Percentiles rank a stretch among this genome's conserved stretches.
phyloP scores from a whole-genome alignment of 75 land plant species.

The Sequoiadendron giganteum region DNA sequence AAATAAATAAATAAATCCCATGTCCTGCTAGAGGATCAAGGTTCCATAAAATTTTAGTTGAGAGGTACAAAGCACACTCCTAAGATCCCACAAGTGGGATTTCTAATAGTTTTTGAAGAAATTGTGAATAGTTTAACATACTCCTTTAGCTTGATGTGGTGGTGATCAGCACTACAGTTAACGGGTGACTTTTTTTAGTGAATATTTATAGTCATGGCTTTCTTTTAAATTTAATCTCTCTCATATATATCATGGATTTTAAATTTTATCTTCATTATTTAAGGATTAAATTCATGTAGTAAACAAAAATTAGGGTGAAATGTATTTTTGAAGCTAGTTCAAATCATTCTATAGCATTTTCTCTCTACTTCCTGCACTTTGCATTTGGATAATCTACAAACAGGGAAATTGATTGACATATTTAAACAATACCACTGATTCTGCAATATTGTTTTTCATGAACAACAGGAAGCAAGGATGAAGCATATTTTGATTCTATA shows the following conservation, averaged over 20 bases:
- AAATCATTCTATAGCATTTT: neutral
- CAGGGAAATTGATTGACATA: neutral
- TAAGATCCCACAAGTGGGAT: neutral
- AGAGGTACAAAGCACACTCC: neutral
- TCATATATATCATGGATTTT: neutral
- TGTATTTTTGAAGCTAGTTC: neutral
- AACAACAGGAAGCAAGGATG: constrained; percentile 47
- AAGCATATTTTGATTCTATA: constrained; percentile 42
- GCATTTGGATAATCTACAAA: neutral
- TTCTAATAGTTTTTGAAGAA: neutral
- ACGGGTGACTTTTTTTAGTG: neutral
- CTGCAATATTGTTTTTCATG: neutral
- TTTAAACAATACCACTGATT: constrained; percentile 2
- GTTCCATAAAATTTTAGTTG: neutral
- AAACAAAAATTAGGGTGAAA: neutral
- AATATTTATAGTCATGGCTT: neutral
- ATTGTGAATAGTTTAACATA: neutral
- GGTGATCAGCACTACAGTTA: neutral
- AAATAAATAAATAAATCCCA: neutral
- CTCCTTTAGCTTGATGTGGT: neutral
- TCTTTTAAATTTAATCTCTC: neutral
- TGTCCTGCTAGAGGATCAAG: neutral
- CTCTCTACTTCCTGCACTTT: neutral
- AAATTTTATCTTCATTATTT: neutral
- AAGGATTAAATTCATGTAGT: neutral